Evolutionary conservation across 768 basidiomycete species (phyloP).

Genomic region (Epithele typhae): DNA sequence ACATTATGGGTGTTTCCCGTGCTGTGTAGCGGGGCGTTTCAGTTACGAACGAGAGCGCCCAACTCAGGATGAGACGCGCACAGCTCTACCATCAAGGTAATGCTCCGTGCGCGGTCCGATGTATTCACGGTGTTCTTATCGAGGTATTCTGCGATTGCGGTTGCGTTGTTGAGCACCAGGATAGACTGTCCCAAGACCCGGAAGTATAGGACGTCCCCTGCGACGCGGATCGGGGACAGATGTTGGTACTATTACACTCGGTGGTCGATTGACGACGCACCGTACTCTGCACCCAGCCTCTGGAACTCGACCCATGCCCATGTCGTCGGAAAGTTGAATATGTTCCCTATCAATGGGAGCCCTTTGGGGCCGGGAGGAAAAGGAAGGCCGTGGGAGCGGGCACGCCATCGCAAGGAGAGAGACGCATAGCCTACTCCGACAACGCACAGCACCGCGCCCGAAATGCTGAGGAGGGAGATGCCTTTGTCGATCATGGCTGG

Average conservation of each 20-base stretch:
- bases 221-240: no score
- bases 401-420: no score
- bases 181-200: slow-evolving; percentile 5
- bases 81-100: slow-evolving; percentile 16
- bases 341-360: slow-evolving; percentile 9
- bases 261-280: background rate
- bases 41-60: background rate
- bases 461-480: no score
- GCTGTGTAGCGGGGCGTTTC: background rate
- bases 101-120: slow-evolving; percentile 14
- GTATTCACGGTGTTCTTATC: slow-evolving; percentile 16
- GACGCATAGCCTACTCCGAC: no score
- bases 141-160: slow-evolving; percentile 6
- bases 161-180: slow-evolving; percentile 5
- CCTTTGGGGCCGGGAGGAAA: slow-evolving; percentile 5
- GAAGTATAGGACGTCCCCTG: slow-evolving; percentile 14
- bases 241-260: no score
- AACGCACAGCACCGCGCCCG: no score
- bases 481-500: no score
- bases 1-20: background rate
- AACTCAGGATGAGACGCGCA: slow-evolving; percentile 4
- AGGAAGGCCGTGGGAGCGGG: no score
- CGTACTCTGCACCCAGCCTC: background rate
- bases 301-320: slow-evolving; percentile 3
- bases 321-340: slow-evolving; percentile 1